phyloP scores from a whole-genome alignment of 345 rosid species.

The Rhodamnia rubescens region DNA sequence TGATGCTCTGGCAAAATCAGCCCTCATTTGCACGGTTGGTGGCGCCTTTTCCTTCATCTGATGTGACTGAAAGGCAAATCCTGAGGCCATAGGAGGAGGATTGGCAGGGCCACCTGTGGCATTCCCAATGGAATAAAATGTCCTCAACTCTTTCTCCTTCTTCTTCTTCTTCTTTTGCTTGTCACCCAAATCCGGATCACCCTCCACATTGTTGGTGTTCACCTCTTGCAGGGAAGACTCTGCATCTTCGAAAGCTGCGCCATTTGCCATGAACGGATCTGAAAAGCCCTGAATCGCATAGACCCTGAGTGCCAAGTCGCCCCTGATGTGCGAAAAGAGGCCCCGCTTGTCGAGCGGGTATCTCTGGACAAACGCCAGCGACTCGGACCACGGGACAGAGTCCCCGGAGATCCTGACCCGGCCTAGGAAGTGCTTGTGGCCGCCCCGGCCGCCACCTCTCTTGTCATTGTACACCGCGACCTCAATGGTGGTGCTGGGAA shows the following conservation, averaged over 20 bases:
- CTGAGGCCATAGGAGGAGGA: neutral
- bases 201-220: conserved; percentile 9
- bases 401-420: conserved; percentile 64
- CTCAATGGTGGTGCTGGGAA: conserved; percentile 35
- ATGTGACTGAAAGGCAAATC: neutral
- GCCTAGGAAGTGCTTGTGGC: conserved; percentile 61
- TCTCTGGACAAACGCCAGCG: conserved; percentile 47
- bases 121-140: conserved; percentile 71
- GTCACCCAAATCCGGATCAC: conserved; percentile 6
- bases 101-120: neutral
- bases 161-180: conserved; percentile 20
- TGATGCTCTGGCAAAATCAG: conserved; percentile 37
- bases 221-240: conserved; percentile 20
- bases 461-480: conserved; percentile 51
- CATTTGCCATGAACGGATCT: neutral
- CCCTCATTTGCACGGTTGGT: conserved; percentile 17
- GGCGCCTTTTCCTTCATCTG: conserved; percentile 1
- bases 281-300: conserved; percentile 5
- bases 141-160: conserved; percentile 54
- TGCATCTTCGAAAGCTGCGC: neutral
- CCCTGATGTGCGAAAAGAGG: conserved; percentile 60
- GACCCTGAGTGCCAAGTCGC: conserved; percentile 55
- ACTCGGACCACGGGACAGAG: conserved; percentile 44
- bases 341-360: conserved; percentile 85
- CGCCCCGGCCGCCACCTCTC: conserved; percentile 16